Evolutionary conservation across 1,284 basidiomycete species (phyloP).

Genomic region (Austroboletus rostrupii): DNA sequence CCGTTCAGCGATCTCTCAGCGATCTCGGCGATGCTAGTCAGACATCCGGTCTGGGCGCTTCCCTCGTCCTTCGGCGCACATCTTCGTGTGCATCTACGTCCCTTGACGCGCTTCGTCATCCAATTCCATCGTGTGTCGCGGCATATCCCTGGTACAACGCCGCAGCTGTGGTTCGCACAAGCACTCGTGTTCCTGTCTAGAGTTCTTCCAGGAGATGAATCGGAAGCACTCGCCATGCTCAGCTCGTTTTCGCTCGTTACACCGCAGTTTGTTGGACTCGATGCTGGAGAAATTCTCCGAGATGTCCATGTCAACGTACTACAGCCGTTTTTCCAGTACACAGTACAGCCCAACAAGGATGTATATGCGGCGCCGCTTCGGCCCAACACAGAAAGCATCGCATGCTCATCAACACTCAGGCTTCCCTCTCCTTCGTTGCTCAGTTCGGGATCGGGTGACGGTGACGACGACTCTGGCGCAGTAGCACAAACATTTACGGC

Average conservation of each 20-base stretch:
- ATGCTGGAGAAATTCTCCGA: constrained; percentile 21
- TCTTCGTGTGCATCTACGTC: constrained; percentile 41
- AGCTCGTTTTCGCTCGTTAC: constrained; percentile 17
- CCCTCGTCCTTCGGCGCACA: constrained; percentile 13
- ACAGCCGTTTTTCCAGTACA: constrained; percentile 55
- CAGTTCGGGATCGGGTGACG: not conserved
- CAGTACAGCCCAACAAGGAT: constrained; percentile 33
- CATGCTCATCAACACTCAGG: constrained; percentile 49
- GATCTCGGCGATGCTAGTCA: constrained; percentile 46
- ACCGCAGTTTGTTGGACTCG: constrained; percentile 14
- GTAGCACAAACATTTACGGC: not conserved
- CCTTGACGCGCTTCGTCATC: constrained; percentile 49
- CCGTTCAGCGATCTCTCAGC: constrained; percentile 54
- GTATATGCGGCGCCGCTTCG: constrained; percentile 45
- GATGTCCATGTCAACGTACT: constrained; percentile 35
- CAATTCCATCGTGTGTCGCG: constrained; percentile 56
- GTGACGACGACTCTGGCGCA: not conserved
- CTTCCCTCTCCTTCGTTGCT: constrained; percentile 33
- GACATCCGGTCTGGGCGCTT: constrained; percentile 47
- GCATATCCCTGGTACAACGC: constrained; percentile 47
- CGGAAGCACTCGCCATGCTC: constrained; percentile 23
- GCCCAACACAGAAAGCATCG: constrained; percentile 51
- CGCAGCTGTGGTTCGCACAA: constrained; percentile 63
- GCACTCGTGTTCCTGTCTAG: constrained; percentile 51
- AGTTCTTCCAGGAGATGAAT: constrained; percentile 67